Conservation (phyloP, 1,139 yeast species). For the Insectozyma bohioensis region DNA sequence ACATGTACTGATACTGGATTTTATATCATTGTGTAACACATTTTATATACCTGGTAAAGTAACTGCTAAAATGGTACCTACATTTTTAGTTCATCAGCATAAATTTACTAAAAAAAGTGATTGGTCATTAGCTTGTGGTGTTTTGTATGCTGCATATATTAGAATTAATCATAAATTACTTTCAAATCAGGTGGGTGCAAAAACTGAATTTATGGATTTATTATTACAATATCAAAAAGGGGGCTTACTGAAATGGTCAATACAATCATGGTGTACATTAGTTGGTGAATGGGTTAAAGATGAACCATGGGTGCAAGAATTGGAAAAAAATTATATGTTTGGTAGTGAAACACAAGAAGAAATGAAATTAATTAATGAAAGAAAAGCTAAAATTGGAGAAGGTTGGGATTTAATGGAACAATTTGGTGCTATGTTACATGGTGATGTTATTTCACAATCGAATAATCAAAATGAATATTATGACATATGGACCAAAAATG, state of each 20-base stretch:
- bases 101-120: slow-evolving; percentile 55
- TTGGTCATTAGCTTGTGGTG: slow-evolving; percentile 70
- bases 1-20: slow-evolving; percentile 44
- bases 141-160: slow-evolving; percentile 57
- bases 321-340: slow-evolving; percentile 42
- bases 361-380: slow-evolving; percentile 21
- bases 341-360: slow-evolving; percentile 25
- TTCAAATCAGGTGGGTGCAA: slow-evolving; percentile 47
- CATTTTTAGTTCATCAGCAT: slow-evolving; percentile 50
- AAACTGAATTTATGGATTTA: slow-evolving; percentile 45
- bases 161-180: slow-evolving; percentile 52
- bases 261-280: slow-evolving; percentile 51
- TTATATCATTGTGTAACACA: slow-evolving; percentile 59
- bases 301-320: slow-evolving; percentile 52
- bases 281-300: slow-evolving; percentile 53
- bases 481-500: slow-evolving; percentile 28
- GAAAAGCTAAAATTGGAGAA: slow-evolving; percentile 30
- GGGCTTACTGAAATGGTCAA: slow-evolving; percentile 45
- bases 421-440: slow-evolving; percentile 40
- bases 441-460: slow-evolving; percentile 29
- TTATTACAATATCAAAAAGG: slow-evolving; percentile 56
- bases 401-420: slow-evolving; percentile 32
- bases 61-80: slow-evolving; percentile 49
- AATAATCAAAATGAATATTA: slow-evolving; percentile 31
- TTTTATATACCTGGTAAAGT: slow-evolving; percentile 59